Evolutionary conservation across 495 filamentous ascomycete genomes (phyloP).

Genomic region (Chaetomium cochliodes): DNA sequence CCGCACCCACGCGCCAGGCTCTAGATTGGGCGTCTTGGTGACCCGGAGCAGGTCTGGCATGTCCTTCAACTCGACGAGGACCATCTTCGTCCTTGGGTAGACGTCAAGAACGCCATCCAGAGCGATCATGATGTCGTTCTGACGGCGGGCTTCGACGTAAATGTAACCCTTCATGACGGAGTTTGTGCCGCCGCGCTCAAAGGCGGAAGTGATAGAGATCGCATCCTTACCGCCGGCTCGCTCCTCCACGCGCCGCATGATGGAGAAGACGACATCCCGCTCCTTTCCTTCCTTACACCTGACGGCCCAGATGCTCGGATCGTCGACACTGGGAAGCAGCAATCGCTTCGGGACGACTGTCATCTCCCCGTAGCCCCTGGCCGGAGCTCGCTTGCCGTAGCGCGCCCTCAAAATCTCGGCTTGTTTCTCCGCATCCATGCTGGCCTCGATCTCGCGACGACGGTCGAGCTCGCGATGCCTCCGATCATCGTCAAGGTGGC

Average conservation of each 20-base stretch:
- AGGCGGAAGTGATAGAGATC: conserved; percentile 78
- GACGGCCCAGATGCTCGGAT: conserved; percentile 94
- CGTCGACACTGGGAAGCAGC: conserved; percentile 88
- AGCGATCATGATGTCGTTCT: conserved; percentile 78
- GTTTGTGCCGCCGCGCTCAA: conserved; percentile 74
- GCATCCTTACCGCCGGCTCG: conserved; percentile 68
- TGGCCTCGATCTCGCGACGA: conserved; percentile 76
- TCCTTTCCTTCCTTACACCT: conserved; percentile 95
- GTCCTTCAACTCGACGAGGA: conserved; percentile 91
- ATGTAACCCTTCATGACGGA: conserved; percentile 85
- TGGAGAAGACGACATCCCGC: conserved; percentile 77
- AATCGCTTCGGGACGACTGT: conserved; percentile 81
- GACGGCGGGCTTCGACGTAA: conserved; percentile 86
- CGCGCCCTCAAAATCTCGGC: conserved; percentile 80
- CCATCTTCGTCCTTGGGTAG: conserved; percentile 78
- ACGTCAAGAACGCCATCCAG: conserved; percentile 77
- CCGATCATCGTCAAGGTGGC: conserved; percentile 81
- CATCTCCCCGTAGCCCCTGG: conserved; percentile 52
- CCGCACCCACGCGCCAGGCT: conserved; percentile 88
- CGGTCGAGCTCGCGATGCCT: conserved; percentile 93
- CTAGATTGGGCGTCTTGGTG: conserved; percentile 77
- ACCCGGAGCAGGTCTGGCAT: conserved; percentile 95
- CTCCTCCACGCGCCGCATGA: conserved; percentile 85
- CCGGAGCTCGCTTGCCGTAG: conserved; percentile 61
- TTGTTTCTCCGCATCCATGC: conserved; percentile 89